These are phyloP conservation scores for Melocanna baccifera DNA, from an alignment of 176 grass and related monocot species.

Conservation along the genomic window DNA sequence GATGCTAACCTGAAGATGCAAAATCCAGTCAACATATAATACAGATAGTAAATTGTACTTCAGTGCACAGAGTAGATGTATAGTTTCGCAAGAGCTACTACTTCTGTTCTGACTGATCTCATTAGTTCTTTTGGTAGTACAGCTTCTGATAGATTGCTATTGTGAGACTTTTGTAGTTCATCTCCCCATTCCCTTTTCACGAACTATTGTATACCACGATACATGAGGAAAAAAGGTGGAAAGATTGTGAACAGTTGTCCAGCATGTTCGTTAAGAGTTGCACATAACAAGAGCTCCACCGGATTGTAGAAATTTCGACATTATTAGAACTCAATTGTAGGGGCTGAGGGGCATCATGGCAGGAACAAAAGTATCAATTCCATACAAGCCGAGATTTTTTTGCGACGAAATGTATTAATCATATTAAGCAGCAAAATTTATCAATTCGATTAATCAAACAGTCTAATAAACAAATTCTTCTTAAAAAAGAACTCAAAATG, in stretches of 20 bases:
- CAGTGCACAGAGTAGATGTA: neutral
- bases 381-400: neutral
- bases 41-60: neutral
- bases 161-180: conserved; percentile 6
- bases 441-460: neutral
- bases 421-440: neutral
- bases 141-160: neutral
- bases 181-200: neutral
- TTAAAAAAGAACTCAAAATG: neutral
- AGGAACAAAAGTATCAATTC: neutral
- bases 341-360: neutral
- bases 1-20: neutral
- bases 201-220: neutral
- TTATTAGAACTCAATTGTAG: neutral
- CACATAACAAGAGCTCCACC: neutral
- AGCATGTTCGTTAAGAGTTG: neutral
- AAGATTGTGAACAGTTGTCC: neutral
- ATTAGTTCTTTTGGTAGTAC: neutral
- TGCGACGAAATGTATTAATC: neutral
- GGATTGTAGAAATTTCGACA: neutral
- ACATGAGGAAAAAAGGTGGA: neutral
- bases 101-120: neutral
- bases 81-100: neutral
- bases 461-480: neutral
- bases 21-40: neutral